Conservation (phyloP, 306 rosid species). For the Ormosia emarginata region DNA sequence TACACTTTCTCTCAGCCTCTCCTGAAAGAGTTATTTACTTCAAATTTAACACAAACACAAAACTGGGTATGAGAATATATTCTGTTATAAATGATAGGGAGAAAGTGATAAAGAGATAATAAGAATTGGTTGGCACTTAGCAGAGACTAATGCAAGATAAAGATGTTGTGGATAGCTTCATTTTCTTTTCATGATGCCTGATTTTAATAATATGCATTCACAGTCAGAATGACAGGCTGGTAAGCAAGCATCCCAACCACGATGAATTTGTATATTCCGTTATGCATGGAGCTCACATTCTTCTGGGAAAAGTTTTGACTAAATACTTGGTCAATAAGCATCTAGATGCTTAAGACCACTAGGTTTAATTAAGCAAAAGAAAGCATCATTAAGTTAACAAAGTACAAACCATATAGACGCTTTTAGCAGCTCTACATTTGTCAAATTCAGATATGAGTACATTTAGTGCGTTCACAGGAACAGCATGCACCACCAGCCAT, state of each 20-base stretch:
- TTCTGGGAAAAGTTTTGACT: constrained; percentile 36
- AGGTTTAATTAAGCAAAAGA: background rate
- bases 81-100: background rate
- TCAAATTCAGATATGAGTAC: background rate
- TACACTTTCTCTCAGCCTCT: background rate
- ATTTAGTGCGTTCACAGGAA: constrained; percentile 3
- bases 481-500: background rate
- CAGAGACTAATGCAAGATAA: constrained; percentile 2
- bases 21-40: background rate
- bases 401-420: constrained; percentile 1
- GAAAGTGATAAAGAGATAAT: background rate
- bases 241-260: constrained; percentile 36
- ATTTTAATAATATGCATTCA: constrained; percentile 39
- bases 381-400: constrained; percentile 10
- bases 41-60: background rate
- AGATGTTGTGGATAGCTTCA: background rate
- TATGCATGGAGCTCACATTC: constrained; percentile 40
- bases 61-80: background rate
- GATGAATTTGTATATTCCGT: constrained; percentile 37
- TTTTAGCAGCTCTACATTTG: constrained; percentile 5
- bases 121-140: background rate
- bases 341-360: background rate
- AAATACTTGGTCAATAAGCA: constrained; percentile 30
- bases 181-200: background rate
- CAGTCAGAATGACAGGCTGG: constrained; percentile 50